Evolutionary conservation across 2,329 filamentous ascomycete genomes (phyloP), one percentile per base, ranked within the genome.

Genomic region (Ophiocordyceps camponoti-floridani): DNA sequence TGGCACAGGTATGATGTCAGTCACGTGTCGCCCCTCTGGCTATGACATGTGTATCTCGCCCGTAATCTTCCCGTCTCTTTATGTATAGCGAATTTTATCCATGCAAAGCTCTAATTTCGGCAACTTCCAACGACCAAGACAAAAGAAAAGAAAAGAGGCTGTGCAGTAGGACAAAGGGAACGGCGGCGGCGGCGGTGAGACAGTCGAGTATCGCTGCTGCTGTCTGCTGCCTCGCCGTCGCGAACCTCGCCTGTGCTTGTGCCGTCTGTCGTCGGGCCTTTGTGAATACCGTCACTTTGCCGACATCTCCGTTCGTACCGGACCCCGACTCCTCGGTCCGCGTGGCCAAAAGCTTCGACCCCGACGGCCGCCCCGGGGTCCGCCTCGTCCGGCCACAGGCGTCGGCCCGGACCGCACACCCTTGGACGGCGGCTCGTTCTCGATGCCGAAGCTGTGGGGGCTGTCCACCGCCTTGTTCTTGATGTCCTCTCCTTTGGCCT

Each of bases 321-420:
- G 13, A 4, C 50, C 51, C 43, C 56, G 53, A 23, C 51, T 50
- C n/a, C 56, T 52, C 41, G 54, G 55, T 23, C 54, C 54, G 28
- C 56, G 55, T 33, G 48, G 46, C 49, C 56, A 54, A n/a, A 47
- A 46, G 14, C 47, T 42, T 47, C 52, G 52, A 40, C 55, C 53
- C 33, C 57, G 56, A 40, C 54, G 54, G 12, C 51, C 49, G 10
- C 52, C 53, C 31, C 57, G 54, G 41, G 43, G 44, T 6, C 44
- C 46, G 14, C 52, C 49, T 19, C 41, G 40, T 1, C 48, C 43
- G n/a, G 38, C 8, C 38, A 27, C 14, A 9, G n/a, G 18, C 16
- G 30, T 10, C n/a, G 23, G 13, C 9, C 42, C 30, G 13, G 47
- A 28, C 27, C 46, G 47, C 12, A 35, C n/a, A 2, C 19, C 44